A percentile compares a stretch with the other conserved stretches of the same genome.
These are phyloP conservation scores for Paraglomus occultum DNA, from an alignment of 192 early-diverging fungal species.

Conservation along the genomic window DNA sequence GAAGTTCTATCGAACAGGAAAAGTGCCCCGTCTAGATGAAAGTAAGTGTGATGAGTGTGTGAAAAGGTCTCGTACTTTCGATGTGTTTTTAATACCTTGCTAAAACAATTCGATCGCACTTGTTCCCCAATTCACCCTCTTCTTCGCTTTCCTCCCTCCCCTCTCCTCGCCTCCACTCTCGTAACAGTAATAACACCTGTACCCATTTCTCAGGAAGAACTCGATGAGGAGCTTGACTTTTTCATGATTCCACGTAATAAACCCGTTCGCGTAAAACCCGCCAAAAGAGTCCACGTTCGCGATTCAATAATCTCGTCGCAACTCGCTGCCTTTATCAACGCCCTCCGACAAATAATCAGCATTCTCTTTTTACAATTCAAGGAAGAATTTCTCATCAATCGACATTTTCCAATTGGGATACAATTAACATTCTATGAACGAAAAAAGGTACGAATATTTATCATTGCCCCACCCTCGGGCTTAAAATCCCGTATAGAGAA, in stretches of 20 bases:
- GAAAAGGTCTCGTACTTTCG: too few species aligned
- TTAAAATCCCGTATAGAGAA: not conserved
- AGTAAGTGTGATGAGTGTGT: not conserved
- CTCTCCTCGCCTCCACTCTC: too few species aligned
- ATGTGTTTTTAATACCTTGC: too few species aligned
- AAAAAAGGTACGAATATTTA: not conserved
- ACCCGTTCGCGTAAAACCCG: not conserved
- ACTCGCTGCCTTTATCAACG: not conserved
- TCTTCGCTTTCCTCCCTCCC: too few species aligned
- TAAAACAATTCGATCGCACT: too few species aligned
- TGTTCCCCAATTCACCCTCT: too few species aligned
- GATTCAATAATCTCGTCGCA: constrained; percentile 4
- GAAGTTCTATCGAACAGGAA: constrained; percentile 25
- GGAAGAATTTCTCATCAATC: constrained; percentile 12
- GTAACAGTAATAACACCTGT: constrained; percentile 1
- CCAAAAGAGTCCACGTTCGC: constrained; percentile 1
- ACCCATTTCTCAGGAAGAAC: constrained; percentile 22
- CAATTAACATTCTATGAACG: not conserved
- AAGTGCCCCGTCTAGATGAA: constrained; percentile 7
- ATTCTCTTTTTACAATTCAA: not conserved
- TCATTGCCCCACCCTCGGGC: not conserved
- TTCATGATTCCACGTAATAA: constrained; percentile 23
- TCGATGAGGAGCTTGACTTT: constrained; percentile 21
- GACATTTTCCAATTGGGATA: not conserved
- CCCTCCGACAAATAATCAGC: not conserved